Conservation (phyloP, 1,284 basidiomycete genomes). For the Cerioporus squamosus region DNA sequence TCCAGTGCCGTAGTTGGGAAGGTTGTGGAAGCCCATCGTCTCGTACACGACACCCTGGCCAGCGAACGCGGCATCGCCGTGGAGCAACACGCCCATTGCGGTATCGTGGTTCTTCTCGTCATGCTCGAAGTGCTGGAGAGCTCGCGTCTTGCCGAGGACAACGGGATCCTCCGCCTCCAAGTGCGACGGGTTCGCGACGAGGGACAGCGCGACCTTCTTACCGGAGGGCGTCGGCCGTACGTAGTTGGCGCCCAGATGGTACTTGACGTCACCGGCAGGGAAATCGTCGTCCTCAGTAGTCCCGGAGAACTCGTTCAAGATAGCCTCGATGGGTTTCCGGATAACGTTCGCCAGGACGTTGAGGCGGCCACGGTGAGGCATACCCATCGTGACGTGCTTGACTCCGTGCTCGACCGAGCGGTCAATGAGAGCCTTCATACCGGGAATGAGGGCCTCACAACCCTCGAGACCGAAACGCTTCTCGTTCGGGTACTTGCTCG, state of each 20-base stretch:
- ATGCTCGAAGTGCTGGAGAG: slow-evolving; percentile 93
- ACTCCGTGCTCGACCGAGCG: slow-evolving; percentile 96
- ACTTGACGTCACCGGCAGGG: slow-evolving; percentile 98
- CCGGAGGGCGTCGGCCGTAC: slow-evolving; percentile 97
- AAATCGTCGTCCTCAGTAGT: slow-evolving; percentile 69
- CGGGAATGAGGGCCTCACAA: slow-evolving; percentile 96
- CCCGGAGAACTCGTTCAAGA: slow-evolving; percentile 96
- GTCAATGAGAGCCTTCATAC: slow-evolving; percentile 99
- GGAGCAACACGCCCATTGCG: slow-evolving; percentile 94
- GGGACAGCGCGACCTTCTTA: slow-evolving; percentile 96
- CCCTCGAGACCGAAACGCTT: slow-evolving; percentile 99
- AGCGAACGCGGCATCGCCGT: slow-evolving; percentile 99
- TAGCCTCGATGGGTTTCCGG: slow-evolving; percentile 97
- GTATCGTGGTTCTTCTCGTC: slow-evolving; percentile 80
- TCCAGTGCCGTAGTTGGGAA: slow-evolving; percentile 95
- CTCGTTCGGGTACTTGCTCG: slow-evolving; percentile 99
- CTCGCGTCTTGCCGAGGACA: slow-evolving; percentile 97
- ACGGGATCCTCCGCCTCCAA: slow-evolving; percentile 97
- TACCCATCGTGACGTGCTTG: slow-evolving; percentile 96
- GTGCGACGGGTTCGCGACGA: slow-evolving; percentile 99
- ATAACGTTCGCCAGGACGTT: slow-evolving; percentile 99
- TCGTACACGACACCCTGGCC: slow-evolving; percentile 99
- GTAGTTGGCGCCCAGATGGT: slow-evolving; percentile 99
- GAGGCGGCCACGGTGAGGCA: slow-evolving; percentile 98
- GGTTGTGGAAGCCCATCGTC: slow-evolving; percentile 98